A percentile compares a stretch with the other conserved stretches of the same genome.
Conservation (phyloP, 116 monocot genomes). For the Trichopus zeylanicus region DNA sequence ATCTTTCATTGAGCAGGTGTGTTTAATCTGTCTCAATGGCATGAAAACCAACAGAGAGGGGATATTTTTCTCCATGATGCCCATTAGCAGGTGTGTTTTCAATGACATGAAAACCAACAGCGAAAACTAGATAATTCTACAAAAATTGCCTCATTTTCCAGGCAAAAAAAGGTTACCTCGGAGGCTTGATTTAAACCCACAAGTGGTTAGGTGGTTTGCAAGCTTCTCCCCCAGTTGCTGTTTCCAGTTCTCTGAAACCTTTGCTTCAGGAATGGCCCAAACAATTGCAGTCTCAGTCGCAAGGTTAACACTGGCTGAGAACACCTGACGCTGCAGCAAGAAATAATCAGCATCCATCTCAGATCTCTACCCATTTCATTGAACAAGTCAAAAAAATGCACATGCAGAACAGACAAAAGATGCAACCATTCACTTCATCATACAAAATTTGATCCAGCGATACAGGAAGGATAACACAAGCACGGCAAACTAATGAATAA, state of each 20-base stretch:
- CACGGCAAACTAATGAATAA: background rate
- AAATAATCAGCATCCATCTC: background rate
- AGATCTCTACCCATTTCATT: background rate
- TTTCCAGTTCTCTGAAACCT: slow-evolving; percentile 57
- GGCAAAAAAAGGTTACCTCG: slow-evolving; percentile 35
- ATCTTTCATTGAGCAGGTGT: too few species aligned
- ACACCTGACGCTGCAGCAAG: slow-evolving; percentile 73
- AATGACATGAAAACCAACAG: background rate
- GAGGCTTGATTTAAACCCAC: slow-evolving; percentile 86
- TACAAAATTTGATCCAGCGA: background rate
- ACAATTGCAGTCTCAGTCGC: slow-evolving; percentile 90
- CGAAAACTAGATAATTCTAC: background rate
- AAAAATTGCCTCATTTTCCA: background rate
- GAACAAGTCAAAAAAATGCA: background rate
- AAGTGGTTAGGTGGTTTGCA: slow-evolving; percentile 70
- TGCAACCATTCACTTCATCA: too few species aligned
- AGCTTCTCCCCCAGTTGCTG: slow-evolving; percentile 71
- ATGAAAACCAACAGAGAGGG: too few species aligned
- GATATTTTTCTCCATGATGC: too few species aligned
- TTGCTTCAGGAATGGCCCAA: slow-evolving; percentile 58
- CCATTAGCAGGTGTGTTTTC: too few species aligned
- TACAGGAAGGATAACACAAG: background rate
- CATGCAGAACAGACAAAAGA: background rate
- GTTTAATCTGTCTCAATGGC: too few species aligned
- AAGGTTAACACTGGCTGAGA: slow-evolving; percentile 81